These are phyloP conservation scores for Bimuria novae-zelandiae DNA, from an alignment of 2,329 filamentous ascomycete genomes.

Conservation along the genomic window DNA sequence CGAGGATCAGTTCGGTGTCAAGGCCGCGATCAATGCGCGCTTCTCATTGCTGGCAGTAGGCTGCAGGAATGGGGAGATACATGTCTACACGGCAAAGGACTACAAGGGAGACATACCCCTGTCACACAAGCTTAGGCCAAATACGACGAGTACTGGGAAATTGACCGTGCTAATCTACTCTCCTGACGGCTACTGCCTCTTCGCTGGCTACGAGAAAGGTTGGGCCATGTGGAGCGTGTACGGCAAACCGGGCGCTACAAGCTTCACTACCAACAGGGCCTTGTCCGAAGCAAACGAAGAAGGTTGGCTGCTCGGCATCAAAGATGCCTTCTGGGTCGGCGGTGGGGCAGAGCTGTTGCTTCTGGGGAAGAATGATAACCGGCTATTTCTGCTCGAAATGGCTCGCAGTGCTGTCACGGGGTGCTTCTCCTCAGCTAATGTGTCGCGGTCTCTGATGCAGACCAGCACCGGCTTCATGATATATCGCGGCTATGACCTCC, in stretches of 20 bases:
- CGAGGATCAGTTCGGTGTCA: slow-evolving; percentile 65
- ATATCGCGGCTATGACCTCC: slow-evolving; percentile 89
- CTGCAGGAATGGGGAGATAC: slow-evolving; percentile 76
- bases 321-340: slow-evolving; percentile 81
- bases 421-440: slow-evolving; percentile 88
- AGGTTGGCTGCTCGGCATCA: slow-evolving; percentile 80
- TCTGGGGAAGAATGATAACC: slow-evolving; percentile 70
- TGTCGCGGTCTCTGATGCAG: slow-evolving; percentile 86
- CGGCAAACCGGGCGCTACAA: slow-evolving; percentile 84
- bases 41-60: slow-evolving; percentile 93
- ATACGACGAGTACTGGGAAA: slow-evolving; percentile 71
- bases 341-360: slow-evolving; percentile 86
- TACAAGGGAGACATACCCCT: slow-evolving; percentile 90
- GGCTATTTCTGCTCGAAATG: slow-evolving; percentile 87
- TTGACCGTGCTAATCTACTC: slow-evolving; percentile 83
- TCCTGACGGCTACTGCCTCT: slow-evolving; percentile 93
- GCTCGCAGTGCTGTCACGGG: slow-evolving; percentile 91
- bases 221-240: slow-evolving; percentile 99
- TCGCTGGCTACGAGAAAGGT: slow-evolving; percentile 87
- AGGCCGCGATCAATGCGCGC: slow-evolving; percentile 85
- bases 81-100: slow-evolving; percentile 91
- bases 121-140: slow-evolving; percentile 76
- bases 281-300: slow-evolving; percentile 73
- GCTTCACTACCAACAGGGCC: slow-evolving; percentile 72
- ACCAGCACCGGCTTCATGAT: slow-evolving; percentile 88